phyloP scores from a whole-genome alignment of 306 rosid species.

The Vigna hirtella region DNA sequence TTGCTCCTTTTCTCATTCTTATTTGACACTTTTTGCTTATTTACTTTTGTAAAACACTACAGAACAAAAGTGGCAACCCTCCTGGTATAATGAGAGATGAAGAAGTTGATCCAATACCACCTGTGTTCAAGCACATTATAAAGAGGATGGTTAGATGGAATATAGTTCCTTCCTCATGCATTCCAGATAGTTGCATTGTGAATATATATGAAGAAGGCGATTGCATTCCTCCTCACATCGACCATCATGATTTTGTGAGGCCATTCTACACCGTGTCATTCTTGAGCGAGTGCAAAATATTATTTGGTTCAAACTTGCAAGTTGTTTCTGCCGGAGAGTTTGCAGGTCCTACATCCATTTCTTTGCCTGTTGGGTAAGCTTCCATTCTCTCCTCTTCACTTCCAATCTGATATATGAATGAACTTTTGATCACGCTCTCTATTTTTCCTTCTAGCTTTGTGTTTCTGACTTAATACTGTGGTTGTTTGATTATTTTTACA shows the following conservation, averaged over 20 bases:
- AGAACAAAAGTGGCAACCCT: conserved; percentile 68
- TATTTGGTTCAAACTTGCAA: conserved; percentile 54
- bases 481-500: conserved; percentile 14
- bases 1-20: not conserved
- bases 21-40: not conserved
- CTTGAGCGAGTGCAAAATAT: conserved; percentile 52
- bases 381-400: conserved; percentile 3
- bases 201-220: conserved; percentile 74
- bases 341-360: conserved; percentile 46
- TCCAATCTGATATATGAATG: not conserved
- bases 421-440: conserved; percentile 5
- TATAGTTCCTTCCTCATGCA: conserved; percentile 53
- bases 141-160: conserved; percentile 61
- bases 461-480: not conserved
- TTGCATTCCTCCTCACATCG: conserved; percentile 77
- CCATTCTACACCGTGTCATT: conserved; percentile 65
- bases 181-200: conserved; percentile 78
- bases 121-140: conserved; percentile 67
- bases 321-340: conserved; percentile 56
- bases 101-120: conserved; percentile 67
- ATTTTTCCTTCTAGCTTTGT: not conserved
- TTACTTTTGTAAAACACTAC: conserved; percentile 13
- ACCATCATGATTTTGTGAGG: conserved; percentile 66
- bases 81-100: conserved; percentile 65
- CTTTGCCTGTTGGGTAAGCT: conserved; percentile 64